Evolutionary conservation across 495 filamentous ascomycete species (phyloP).

Genomic region (Penicillium lagena): DNA sequence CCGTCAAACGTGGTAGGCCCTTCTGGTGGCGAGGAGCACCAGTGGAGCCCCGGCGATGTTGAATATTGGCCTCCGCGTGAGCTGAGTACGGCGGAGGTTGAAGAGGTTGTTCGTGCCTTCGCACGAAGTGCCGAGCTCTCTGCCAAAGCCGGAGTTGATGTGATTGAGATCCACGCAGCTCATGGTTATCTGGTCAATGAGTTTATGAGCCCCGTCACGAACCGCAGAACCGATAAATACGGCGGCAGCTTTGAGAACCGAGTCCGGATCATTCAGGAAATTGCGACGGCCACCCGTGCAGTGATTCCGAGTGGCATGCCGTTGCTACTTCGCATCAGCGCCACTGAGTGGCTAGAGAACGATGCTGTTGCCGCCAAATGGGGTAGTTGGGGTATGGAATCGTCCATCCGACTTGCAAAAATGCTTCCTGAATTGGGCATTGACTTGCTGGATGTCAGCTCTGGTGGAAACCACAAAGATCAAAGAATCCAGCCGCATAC

Average conservation of each 20-base stretch:
- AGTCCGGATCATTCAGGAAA: conserved; percentile 47
- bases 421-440: conserved; percentile 59
- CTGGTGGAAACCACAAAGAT: conserved; percentile 56
- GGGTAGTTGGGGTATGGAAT: conserved; percentile 58
- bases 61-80: conserved; percentile 31
- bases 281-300: conserved; percentile 45
- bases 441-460: conserved; percentile 71
- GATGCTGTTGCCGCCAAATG: conserved; percentile 30
- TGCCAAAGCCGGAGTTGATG: conserved; percentile 60
- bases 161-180: conserved; percentile 54
- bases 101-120: conserved; percentile 56
- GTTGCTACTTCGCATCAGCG: conserved; percentile 62
- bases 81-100: conserved; percentile 49
- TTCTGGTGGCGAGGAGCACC: conserved; percentile 39
- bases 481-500: conserved; percentile 51
- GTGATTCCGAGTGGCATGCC: conserved; percentile 57
- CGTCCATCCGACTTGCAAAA: conserved; percentile 57
- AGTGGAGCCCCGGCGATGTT: conserved; percentile 35
- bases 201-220: conserved; percentile 56
- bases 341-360: conserved; percentile 68
- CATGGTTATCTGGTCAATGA: conserved; percentile 68
- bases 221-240: conserved; percentile 55
- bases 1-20: conserved; percentile 59
- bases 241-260: conserved; percentile 55
- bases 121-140: conserved; percentile 52